These are phyloP conservation scores for Plasmodium inui DNA, from an alignment of 169 alveolate species.

Conservation along the genomic window DNA sequence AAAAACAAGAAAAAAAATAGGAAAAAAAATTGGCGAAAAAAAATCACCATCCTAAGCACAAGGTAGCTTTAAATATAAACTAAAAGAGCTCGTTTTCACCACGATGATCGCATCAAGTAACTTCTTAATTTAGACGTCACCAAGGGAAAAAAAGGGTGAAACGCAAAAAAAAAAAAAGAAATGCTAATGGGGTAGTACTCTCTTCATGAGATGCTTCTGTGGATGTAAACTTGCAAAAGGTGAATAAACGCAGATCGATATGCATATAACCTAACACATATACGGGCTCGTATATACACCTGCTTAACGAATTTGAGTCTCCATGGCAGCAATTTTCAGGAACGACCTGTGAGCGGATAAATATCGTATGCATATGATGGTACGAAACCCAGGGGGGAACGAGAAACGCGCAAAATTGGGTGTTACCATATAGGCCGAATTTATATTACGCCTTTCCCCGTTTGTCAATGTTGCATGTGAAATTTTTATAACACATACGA, in stretches of 20 bases:
- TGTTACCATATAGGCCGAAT: background rate
- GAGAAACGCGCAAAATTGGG: background rate
- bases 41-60: background rate
- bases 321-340: background rate
- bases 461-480: background rate
- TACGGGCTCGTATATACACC: background rate
- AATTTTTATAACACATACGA: background rate
- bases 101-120: background rate
- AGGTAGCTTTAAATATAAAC: background rate
- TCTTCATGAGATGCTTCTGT: background rate
- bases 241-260: background rate
- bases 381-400: background rate
- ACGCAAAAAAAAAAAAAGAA: background rate
- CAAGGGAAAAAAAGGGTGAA: background rate
- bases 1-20: background rate
- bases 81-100: background rate
- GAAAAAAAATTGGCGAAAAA: background rate
- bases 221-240: background rate
- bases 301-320: background rate
- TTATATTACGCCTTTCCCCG: background rate
- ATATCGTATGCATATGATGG: background rate
- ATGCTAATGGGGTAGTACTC: background rate
- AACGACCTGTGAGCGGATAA: background rate
- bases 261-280: background rate
- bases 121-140: background rate